A percentile compares a stretch with the other conserved stretches of the same genome.
phyloP scores from a whole-genome alignment of 1,284 basidiomycete genomes.

The Trametes pubescens region DNA sequence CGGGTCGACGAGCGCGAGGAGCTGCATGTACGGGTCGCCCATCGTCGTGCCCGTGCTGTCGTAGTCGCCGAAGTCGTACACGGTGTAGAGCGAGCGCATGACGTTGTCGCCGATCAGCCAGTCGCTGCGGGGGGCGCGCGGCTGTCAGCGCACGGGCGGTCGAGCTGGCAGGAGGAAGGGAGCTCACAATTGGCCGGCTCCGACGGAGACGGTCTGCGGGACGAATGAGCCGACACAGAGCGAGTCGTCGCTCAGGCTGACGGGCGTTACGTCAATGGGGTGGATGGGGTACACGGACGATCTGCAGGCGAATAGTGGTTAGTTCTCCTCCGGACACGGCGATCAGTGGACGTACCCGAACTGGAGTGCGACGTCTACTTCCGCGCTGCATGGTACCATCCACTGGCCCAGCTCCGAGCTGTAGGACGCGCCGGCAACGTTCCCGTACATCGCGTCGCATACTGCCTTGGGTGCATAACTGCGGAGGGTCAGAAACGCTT shows the following conservation, averaged over 20 bases:
- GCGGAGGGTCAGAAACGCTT: slow-evolving; percentile 6
- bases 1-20: slow-evolving; percentile 73
- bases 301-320: slow-evolving; percentile 45
- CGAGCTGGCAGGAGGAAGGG: slow-evolving; percentile 8
- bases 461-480: slow-evolving; percentile 73
- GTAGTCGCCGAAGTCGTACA: slow-evolving; percentile 89
- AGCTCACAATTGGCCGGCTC: slow-evolving; percentile 68
- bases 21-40: slow-evolving; percentile 79
- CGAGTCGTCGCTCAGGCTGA: slow-evolving; percentile 50
- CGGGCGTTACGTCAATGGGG: slow-evolving; percentile 73
- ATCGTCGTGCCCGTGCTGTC: slow-evolving; percentile 61
- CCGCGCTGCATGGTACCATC: slow-evolving; percentile 72
- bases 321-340: background rate
- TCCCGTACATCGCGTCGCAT: slow-evolving; percentile 71
- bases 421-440: slow-evolving; percentile 64
- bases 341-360: slow-evolving; percentile 59
- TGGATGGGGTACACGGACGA: slow-evolving; percentile 75
- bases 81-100: slow-evolving; percentile 82
- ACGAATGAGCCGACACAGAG: slow-evolving; percentile 78
- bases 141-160: slow-evolving; percentile 12
- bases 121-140: slow-evolving; percentile 55
- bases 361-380: slow-evolving; percentile 79
- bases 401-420: slow-evolving; percentile 62
- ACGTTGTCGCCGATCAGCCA: slow-evolving; percentile 86
- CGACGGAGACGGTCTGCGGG: slow-evolving; percentile 63